phyloP scores from a whole-genome alignment of 495 filamentous ascomycete genomes.

The Hyphodiscus hymeniophilus region DNA sequence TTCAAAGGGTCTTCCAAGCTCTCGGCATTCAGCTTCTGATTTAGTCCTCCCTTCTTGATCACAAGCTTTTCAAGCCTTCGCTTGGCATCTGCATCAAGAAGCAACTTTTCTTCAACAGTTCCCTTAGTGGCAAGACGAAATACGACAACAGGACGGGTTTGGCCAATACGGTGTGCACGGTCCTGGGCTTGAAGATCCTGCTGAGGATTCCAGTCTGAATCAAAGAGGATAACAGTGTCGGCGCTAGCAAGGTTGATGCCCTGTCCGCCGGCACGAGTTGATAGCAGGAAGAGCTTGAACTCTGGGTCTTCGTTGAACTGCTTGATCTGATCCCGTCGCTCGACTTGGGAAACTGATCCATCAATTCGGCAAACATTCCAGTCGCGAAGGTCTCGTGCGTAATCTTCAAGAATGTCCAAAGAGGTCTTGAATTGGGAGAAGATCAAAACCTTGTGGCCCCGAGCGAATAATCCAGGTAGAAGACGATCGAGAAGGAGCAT shows the following conservation, averaged over 20 bases:
- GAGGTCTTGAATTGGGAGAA: conserved; percentile 96
- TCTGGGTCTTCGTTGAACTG: conserved; percentile 69
- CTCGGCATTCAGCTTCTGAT: conserved; percentile 49
- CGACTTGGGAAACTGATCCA: conserved; percentile 71
- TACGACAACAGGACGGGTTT: conserved; percentile 86
- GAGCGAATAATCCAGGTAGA: conserved; percentile 63
- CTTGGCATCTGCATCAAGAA: conserved; percentile 86
- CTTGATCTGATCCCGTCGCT: conserved; percentile 75
- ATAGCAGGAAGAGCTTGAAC: conserved; percentile 76
- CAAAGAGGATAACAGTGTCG: conserved; percentile 93
- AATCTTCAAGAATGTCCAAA: conserved; percentile 84
- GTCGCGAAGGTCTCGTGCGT: conserved; percentile 58
- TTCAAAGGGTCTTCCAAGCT: conserved; percentile 51
- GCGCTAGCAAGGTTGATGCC: conserved; percentile 97
- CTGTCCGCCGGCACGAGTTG: conserved; percentile 85
- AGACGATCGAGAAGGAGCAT: conserved; percentile 90
- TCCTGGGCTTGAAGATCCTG: conserved; percentile 96
- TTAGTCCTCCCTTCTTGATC: conserved; percentile 82
- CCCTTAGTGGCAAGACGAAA: conserved; percentile 90
- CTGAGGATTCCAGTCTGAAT: conserved; percentile 97
- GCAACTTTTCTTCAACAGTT: conserved; percentile 83
- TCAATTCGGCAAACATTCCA: conserved; percentile 90
- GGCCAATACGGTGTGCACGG: conserved; percentile 88
- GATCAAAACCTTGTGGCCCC: conserved; percentile 84
- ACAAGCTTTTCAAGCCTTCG: conserved; percentile 90